Evolutionary conservation across 305 asterid species (phyloP).

Genomic region (Stenogyne calaminthoides): DNA sequence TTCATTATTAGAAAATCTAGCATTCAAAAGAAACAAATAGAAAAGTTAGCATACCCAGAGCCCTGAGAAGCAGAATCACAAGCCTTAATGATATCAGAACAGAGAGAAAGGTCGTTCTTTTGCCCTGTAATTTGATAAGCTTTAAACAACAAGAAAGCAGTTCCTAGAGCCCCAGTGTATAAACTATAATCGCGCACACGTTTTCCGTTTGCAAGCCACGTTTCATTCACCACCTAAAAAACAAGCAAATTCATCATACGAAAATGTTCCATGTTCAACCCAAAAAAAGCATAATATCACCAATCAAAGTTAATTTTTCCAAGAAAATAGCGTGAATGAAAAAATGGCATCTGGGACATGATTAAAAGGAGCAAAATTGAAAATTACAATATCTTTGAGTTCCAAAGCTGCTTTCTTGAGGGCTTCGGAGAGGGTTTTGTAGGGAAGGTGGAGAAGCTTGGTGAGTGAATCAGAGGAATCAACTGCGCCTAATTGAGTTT

Average conservation of each 20-base stretch:
- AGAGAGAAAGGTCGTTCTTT: constrained; percentile 57
- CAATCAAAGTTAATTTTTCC: neutral
- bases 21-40: neutral
- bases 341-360: neutral
- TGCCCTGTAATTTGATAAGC: constrained; percentile 61
- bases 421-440: constrained; percentile 42
- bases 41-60: constrained; percentile 48
- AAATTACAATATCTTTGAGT: constrained; percentile 57
- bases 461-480: constrained; percentile 57
- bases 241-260: constrained; percentile 7
- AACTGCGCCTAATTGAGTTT: constrained; percentile 36
- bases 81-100: constrained; percentile 58
- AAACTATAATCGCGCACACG: constrained; percentile 60
- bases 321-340: neutral
- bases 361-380: neutral
- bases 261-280: neutral
- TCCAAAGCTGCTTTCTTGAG: constrained; percentile 61
- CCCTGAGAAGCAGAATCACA: constrained; percentile 63
- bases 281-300: neutral
- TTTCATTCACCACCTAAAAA: constrained; percentile 67
- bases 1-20: too few relatives aligned
- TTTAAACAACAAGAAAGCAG: constrained; percentile 80
- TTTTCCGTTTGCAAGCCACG: constrained; percentile 58
- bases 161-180: constrained; percentile 81
- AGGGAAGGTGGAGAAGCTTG: constrained; percentile 65